Conservation (phyloP, 305 asterid species). For the Fraxinus sp. region DNA sequence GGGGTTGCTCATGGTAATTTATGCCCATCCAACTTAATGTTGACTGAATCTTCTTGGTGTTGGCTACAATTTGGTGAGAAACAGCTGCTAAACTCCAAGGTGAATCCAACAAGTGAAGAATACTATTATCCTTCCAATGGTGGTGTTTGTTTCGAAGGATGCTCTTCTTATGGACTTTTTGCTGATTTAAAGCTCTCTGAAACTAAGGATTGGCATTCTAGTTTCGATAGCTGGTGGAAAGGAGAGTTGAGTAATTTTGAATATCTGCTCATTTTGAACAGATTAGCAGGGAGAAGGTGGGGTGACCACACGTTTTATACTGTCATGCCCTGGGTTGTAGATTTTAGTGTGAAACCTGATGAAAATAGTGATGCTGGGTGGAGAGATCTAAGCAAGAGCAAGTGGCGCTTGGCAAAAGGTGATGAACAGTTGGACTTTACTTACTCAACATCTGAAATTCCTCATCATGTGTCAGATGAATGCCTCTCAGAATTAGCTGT, state of each 20-base stretch:
- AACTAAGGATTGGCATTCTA: constrained; percentile 61
- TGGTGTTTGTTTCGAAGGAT: constrained; percentile 48
- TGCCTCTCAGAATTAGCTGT: constrained; percentile 99
- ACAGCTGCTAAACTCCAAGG: constrained; percentile 39
- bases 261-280: constrained; percentile 82
- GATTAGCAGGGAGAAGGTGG: constrained; percentile 95
- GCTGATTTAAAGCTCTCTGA: constrained; percentile 63
- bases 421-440: constrained; percentile 99
- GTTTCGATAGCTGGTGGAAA: constrained; percentile 84
- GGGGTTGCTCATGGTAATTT: constrained; percentile 74
- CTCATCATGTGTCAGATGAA: constrained; percentile 97
- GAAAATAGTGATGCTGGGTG: constrained; percentile 68
- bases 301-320: constrained; percentile 86
- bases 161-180: constrained; percentile 62
- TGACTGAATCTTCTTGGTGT: constrained; percentile 81
- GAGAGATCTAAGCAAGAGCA: constrained; percentile 94
- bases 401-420: constrained; percentile 98
- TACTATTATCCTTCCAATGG: constrained; percentile 30
- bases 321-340: constrained; percentile 96
- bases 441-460: constrained; percentile 90
- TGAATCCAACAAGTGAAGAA: constrained; percentile 35
- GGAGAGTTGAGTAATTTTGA: constrained; percentile 91
- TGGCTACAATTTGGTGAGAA: constrained; percentile 64
- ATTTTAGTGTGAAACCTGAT: constrained; percentile 78
- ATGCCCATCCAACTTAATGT: constrained; percentile 63